phyloP scores from a whole-genome alignment of 73 alveolate species.

The Tetrahymena malaccensis region DNA sequence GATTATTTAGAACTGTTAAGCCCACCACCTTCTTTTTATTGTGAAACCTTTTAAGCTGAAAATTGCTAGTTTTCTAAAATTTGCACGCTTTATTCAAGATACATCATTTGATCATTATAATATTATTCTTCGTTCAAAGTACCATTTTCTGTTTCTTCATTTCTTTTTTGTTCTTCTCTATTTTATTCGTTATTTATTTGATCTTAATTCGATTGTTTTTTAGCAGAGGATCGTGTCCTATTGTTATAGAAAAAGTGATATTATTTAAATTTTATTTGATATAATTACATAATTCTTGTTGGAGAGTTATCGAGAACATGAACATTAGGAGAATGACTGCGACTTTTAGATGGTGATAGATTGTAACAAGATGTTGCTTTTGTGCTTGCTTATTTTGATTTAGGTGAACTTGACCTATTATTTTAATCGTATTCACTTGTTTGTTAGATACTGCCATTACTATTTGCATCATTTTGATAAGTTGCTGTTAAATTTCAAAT shows the following conservation, averaged over 20 bases:
- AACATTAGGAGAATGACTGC: background rate
- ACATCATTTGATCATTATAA: background rate
- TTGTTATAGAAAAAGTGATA: background rate
- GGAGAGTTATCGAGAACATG: background rate
- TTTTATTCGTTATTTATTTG: background rate
- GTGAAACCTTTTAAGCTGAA: background rate
- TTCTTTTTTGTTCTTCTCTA: background rate
- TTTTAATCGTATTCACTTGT: background rate
- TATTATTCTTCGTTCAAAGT: background rate
- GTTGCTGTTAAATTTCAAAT: background rate
- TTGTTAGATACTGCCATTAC: background rate
- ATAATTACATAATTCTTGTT: background rate
- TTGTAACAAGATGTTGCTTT: background rate
- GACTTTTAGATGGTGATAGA: background rate
- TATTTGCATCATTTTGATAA: background rate
- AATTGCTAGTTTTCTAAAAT: background rate
- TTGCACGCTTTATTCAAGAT: background rate
- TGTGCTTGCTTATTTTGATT: background rate
- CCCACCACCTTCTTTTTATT: background rate
- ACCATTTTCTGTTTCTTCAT: background rate
- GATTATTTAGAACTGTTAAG: background rate
- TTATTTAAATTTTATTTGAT: background rate
- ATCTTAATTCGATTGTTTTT: background rate
- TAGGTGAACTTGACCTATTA: background rate
- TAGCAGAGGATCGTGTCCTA: background rate